Conservation (phyloP, 1,139 yeast genomes). For the Candida pseudoviswanathii region DNA sequence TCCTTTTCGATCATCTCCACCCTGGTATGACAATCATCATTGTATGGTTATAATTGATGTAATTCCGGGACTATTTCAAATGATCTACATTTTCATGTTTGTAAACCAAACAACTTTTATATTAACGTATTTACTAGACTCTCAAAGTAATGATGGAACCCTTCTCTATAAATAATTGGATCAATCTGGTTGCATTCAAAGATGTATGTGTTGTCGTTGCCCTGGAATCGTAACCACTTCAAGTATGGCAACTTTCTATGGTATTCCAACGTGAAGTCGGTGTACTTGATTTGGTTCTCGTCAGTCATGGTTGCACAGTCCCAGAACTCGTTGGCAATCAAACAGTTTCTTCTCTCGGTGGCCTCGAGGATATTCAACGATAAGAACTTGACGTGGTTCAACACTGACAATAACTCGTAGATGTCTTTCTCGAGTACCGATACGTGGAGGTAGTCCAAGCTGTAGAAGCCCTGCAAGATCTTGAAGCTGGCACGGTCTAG, state of each 20-base stretch:
- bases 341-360: constrained; percentile 12
- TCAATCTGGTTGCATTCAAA: constrained; percentile 12
- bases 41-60: constrained; percentile 20
- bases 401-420: constrained; percentile 9
- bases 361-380: constrained; percentile 11
- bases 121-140: constrained; percentile 13
- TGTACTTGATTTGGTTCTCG: constrained; percentile 13
- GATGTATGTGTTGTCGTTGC: constrained; percentile 11
- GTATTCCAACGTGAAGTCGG: constrained; percentile 14
- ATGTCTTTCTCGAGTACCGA: constrained; percentile 14
- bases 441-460: constrained; percentile 17
- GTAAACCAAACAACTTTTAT: constrained; percentile 3
- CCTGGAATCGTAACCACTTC: constrained; percentile 14
- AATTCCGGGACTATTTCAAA: constrained; percentile 42
- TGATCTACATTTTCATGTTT: constrained; percentile 35
- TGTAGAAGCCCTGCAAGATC: constrained; percentile 9
- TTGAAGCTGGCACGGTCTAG: constrained; percentile 6
- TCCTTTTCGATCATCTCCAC: constrained; percentile 50
- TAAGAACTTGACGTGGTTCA: constrained; percentile 9
- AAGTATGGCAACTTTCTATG: constrained; percentile 12
- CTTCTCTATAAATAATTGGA: constrained; percentile 15
- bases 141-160: constrained; percentile 15
- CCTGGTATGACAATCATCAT: constrained; percentile 33
- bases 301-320: constrained; percentile 8
- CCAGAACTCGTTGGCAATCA: constrained; percentile 15